Evolutionary conservation across 1,284 basidiomycete genomes (phyloP).

Genomic region (Rugosomyces carneus): DNA sequence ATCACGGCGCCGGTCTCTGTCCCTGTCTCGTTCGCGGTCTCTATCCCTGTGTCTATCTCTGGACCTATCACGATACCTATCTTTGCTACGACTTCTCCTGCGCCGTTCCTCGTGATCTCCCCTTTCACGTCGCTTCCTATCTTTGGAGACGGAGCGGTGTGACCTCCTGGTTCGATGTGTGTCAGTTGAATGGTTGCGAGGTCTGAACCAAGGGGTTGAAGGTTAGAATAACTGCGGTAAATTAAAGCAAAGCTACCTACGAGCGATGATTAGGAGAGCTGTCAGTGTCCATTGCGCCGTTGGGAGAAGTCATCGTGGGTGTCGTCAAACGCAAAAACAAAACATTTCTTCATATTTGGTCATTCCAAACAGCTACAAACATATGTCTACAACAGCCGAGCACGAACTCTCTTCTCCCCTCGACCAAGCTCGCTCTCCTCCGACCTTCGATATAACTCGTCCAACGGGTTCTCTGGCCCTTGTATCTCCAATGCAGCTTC

Average conservation of each 20-base stretch:
- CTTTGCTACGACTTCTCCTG: constrained; percentile 27
- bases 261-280: constrained; percentile 59
- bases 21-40: constrained; percentile 30
- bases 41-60: constrained; percentile 46
- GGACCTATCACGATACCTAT: constrained; percentile 42
- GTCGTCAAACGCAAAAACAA: constrained; percentile 3
- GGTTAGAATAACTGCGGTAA: not conserved
- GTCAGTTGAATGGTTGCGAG: constrained; percentile 67
- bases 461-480: constrained; percentile 49
- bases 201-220: constrained; percentile 28
- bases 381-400: constrained; percentile 26
- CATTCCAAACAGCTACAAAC: constrained; percentile 11
- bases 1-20: constrained; percentile 40
- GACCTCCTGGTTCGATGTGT: constrained; percentile 65
- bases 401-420: constrained; percentile 54
- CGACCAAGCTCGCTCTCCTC: constrained; percentile 49
- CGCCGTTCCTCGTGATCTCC: constrained; percentile 40
- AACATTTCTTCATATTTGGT: constrained; percentile 15
- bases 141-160: constrained; percentile 61
- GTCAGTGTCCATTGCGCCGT: constrained; percentile 57
- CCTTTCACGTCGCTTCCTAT: constrained; percentile 48
- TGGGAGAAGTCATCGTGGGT: constrained; percentile 26
- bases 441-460: constrained; percentile 44
- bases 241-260: constrained; percentile 34
- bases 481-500: constrained; percentile 56